phyloP scores from a whole-genome alignment of 768 basidiomycete species.

The Hypholoma sublateritium region DNA sequence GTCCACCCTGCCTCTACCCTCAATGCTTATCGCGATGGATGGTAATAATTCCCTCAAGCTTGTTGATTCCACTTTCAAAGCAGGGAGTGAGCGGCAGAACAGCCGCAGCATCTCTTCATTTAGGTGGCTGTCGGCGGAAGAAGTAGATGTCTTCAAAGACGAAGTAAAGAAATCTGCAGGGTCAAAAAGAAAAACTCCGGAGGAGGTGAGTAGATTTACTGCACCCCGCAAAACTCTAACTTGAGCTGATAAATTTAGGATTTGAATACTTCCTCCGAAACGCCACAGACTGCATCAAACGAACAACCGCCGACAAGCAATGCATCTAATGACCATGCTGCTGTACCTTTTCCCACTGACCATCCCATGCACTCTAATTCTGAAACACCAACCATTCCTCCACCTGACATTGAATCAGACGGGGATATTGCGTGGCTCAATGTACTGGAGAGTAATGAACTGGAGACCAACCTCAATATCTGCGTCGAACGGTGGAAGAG shows the following conservation, averaged over 20 bases:
- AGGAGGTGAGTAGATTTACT: no score
- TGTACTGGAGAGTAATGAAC: slow-evolving; percentile 10
- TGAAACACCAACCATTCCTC: no score
- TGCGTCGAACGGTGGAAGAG: slow-evolving; percentile 21
- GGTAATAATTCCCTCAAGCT: slow-evolving; percentile 30
- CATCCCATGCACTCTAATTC: no score
- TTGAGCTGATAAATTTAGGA: no score
- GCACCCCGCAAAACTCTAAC: no score
- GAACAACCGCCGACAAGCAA: no score
- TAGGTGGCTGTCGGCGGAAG: slow-evolving; percentile 1
- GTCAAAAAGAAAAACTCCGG: neutral
- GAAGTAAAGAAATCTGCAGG: slow-evolving; percentile 1
- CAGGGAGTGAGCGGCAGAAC: neutral
- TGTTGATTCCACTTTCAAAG: slow-evolving; percentile 5
- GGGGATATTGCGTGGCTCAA: slow-evolving; percentile 23
- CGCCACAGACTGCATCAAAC: no score
- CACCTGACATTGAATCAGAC: neutral
- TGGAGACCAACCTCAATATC: slow-evolving; percentile 2
- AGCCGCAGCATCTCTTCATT: neutral
- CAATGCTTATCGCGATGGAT: slow-evolving; percentile 24
- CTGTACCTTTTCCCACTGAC: no score
- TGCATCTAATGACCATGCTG: no score
- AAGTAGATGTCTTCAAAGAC: slow-evolving; percentile 12
- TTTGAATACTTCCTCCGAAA: no score
- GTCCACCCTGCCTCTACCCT: slow-evolving; percentile 6